Base-by-base conservation (phyloP, 2,329 filamentous ascomycete genomes). In the Ophiocordyceps sinensis region DNA sequence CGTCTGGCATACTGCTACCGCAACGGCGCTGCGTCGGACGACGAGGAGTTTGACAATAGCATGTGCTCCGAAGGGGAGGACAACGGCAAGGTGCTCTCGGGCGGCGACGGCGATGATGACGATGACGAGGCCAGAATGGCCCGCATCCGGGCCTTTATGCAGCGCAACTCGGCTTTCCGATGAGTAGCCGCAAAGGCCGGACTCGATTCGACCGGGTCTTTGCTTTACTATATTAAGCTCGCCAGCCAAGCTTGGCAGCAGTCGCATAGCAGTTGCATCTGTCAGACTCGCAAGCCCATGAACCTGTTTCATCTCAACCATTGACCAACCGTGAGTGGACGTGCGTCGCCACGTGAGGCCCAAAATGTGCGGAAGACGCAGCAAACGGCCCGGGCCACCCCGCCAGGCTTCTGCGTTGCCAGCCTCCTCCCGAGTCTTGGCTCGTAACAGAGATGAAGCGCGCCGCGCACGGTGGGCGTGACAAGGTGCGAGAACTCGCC, bases 1-100 rank as follows among this genome's bases (percentile, higher is more conserved):
- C 63, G 66, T 10, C 68, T 75, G 41, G 56, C 73, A 2, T 79
- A 79, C 53, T 58, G 63, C 29, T 78, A 70, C 51, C 65, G 68
- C 36, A 73, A 63, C 17, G 59, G 58, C 21, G 71, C 74, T 40
- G 70, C 68, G 9, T 74, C 72, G 3, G 71, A 75, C 47, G 59
- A 68, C 8, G 71, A 76, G 49, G 71, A 75, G 48, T 74, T 66
- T 41, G 68, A 68, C 41, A 54, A 67, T 17, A 70, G 74, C 48
- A 72, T 65, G 40, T 67, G 68, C 41, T 55, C 66, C 19, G 55
- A 57, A 7, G 52, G 58, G 34, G 54, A 58, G 14, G 61, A 62
- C 21, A 55, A 60, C 32, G 57, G 59, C 17, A 58, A 63, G 6
- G 7, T 57, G 48, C 60, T 59, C 32, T 53, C 66, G 19, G 56